Evolutionary conservation across 2,329 filamentous ascomycete species (phyloP), one percentile per base, ranked within the genome.

Genomic region (Trichophyton simii): DNA sequence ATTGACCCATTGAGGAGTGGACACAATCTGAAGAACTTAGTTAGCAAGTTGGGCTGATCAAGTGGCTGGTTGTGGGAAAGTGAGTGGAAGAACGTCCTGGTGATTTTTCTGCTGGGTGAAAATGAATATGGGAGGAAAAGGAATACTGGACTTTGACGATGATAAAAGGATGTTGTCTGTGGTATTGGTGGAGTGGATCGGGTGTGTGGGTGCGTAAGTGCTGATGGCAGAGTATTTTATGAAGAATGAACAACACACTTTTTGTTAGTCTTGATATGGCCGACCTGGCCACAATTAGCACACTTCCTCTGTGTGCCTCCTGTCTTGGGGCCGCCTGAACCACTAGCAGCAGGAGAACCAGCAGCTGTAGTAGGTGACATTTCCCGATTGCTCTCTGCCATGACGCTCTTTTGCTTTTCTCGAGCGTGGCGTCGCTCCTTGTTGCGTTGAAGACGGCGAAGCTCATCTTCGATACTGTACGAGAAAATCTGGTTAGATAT

Each of bases 261-360:
- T 79, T 96, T 95, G 80, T 97, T 97, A 57, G 92, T 97, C 77
- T 96, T 96, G 80, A 99, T 99, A 71, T 99, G 94, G 36, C 94
- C 94, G 60, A 95, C 88, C 73, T 94, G 88, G 58, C 94, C 94
- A 76, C 94, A 99, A 75, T 96, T 97, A 67, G 94, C 94, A 77
- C 94, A 99, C 78, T 97, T 97, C 69, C 95, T 83, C 61, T 82
- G 80, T 9, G 84, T 86, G 52, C 79, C 79, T 41, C 78, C 79
- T 2, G 25, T 18, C 8, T 44, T 54, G 28, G 34, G 7, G 11
- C 20, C 20, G 13, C 36, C 34, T 13, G 31, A 11, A 6, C 87
- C 87, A 61, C 89, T 95, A 63, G 79, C 70, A 13, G 72, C 73
- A 18, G 69, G 73, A 20, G 70, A 71, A 34, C 76, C 76, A 3